A percentile compares a stretch with the other conserved stretches of the same genome.
phyloP scores from a whole-genome alignment of 371 early-diverging fungal genomes.

The Rhizoclosmatium hyalinum region DNA sequence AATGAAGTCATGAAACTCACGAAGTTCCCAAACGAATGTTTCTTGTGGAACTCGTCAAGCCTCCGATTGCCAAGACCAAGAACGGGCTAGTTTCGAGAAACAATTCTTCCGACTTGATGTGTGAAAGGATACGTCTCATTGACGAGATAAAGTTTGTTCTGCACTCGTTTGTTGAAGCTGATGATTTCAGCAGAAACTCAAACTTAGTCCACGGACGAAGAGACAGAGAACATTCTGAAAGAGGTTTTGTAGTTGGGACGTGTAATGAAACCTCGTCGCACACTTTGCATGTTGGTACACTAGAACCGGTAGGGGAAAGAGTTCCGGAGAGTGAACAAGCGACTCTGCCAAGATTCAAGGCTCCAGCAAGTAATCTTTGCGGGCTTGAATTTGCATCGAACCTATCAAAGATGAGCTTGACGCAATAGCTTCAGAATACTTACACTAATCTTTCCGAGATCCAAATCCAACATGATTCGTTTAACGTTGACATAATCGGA shows the following conservation, averaged over 20 bases:
- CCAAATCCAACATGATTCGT: constrained; percentile 17
- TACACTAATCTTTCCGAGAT: neutral
- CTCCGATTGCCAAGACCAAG: neutral
- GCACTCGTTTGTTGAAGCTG: neutral
- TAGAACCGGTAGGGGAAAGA: too few species aligned
- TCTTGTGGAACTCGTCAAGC: constrained; percentile 7
- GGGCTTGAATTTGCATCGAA: neutral
- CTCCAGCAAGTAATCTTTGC: neutral
- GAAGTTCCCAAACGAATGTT: constrained; percentile 12
- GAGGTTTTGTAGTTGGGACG: neutral
- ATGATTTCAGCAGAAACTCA: constrained; percentile 10
- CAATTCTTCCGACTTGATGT: constrained; percentile 3
- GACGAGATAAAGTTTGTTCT: neutral
- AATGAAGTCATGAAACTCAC: neutral
- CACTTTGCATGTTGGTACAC: too few species aligned
- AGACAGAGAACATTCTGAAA: constrained; percentile 2
- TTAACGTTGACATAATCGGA: neutral
- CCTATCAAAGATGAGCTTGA: neutral
- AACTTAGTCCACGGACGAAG: constrained; percentile 20
- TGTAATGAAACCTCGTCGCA: neutral
- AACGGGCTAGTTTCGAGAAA: constrained; percentile 1
- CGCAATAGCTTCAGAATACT: neutral
- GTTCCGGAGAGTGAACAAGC: constrained; percentile 9
- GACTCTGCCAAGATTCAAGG: constrained; percentile 1
- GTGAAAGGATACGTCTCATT: constrained; percentile 1